Conservation (phyloP, 768 basidiomycete species). For the Lactarius hatsudake region DNA sequence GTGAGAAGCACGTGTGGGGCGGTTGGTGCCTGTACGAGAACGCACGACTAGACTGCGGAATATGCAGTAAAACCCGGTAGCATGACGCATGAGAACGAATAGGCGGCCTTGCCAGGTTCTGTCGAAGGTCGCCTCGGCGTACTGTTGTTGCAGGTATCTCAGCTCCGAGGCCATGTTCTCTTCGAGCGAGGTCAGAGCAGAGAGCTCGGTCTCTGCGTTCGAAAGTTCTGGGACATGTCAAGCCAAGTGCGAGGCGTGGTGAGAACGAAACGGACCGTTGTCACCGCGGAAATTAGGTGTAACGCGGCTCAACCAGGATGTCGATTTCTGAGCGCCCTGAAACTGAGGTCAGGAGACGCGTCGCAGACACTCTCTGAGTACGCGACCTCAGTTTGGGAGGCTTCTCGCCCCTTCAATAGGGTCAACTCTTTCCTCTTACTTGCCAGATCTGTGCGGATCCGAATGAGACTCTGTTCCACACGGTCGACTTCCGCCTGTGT, state of each 20-base stretch:
- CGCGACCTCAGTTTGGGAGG: conserved; percentile 30
- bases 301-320: conserved; percentile 49
- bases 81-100: conserved; percentile 23
- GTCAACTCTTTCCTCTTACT: conserved; percentile 36
- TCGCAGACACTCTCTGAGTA: background rate
- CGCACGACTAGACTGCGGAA: conserved; percentile 39
- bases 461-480: conserved; percentile 56
- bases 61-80: conserved; percentile 25
- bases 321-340: conserved; percentile 21
- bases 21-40: background rate
- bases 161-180: conserved; percentile 23
- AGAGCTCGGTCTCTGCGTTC: conserved; percentile 20
- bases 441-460: conserved; percentile 56
- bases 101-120: conserved; percentile 21
- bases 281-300: conserved; percentile 50
- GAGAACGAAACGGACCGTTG: conserved; percentile 31
- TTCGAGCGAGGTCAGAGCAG: conserved; percentile 22
- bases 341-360: conserved; percentile 13
- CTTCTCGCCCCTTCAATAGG: conserved; percentile 33
- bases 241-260: background rate
- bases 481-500: conserved; percentile 45
- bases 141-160: conserved; percentile 17
- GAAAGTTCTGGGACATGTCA: conserved; percentile 28
- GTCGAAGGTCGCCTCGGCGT: conserved; percentile 17
- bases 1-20: background rate